Conservation (phyloP, 768 basidiomycete genomes). For the Guyanaporus albipodus region DNA sequence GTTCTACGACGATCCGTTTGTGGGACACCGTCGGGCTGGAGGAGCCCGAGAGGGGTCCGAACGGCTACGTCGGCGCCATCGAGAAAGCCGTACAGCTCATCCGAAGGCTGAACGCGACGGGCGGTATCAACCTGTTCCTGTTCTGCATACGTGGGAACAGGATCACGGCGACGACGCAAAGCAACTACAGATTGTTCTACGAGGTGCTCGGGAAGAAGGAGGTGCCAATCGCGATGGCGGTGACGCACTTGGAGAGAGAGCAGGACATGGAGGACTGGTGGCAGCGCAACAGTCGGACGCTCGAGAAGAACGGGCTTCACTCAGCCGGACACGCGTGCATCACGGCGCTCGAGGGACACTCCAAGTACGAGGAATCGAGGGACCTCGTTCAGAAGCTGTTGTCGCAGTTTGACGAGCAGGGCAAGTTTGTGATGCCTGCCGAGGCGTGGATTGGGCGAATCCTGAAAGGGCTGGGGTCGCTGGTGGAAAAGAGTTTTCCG, state of each 20-base stretch:
- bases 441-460: conserved; percentile 26
- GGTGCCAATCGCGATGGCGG: conserved; percentile 38
- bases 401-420: conserved; percentile 21
- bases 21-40: conserved; percentile 35
- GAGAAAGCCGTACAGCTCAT: conserved; percentile 34
- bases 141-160: conserved; percentile 39
- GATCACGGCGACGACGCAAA: conserved; percentile 26
- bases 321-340: conserved; percentile 32
- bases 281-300: conserved; percentile 19
- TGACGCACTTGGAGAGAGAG: conserved; percentile 39
- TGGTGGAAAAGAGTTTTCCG: conserved; percentile 17
- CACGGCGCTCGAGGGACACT: conserved; percentile 23
- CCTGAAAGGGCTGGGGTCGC: conserved; percentile 20
- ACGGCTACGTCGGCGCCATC: conserved; percentile 25
- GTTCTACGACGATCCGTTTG: conserved; percentile 20
- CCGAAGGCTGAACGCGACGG: conserved; percentile 24
- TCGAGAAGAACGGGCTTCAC: conserved; percentile 20
- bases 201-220: conserved; percentile 27
- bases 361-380: conserved; percentile 32
- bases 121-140: conserved; percentile 39
- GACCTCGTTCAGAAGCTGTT: conserved; percentile 19
- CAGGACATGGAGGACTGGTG: conserved; percentile 34
- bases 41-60: conserved; percentile 21
- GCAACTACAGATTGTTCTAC: conserved; percentile 25
- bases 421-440: conserved; percentile 29